phyloP scores from a whole-genome alignment of 2,329 filamentous ascomycete species.

The Aureobasidium vineae region DNA sequence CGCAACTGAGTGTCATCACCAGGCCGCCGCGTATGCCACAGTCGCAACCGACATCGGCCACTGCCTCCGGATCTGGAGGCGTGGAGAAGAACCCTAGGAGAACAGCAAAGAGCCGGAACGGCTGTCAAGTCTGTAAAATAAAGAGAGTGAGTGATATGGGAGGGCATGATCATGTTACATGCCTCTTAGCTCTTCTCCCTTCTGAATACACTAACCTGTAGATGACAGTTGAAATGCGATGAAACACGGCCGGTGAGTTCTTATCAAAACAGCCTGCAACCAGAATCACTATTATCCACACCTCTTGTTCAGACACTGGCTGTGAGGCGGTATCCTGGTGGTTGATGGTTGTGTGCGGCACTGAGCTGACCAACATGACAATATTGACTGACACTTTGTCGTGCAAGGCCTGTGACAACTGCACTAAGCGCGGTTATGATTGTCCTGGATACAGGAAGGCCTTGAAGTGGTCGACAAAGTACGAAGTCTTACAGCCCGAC shows the following conservation, averaged over 20 bases:
- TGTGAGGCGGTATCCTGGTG: background rate
- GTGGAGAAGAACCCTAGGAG: constrained; percentile 24
- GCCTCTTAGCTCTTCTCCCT: background rate
- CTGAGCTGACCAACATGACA: background rate
- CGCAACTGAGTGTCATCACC: background rate
- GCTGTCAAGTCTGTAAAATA: constrained; percentile 26
- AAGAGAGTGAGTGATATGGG: constrained; percentile 15
- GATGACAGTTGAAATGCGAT: constrained; percentile 43
- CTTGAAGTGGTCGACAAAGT: constrained; percentile 51
- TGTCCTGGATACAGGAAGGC: constrained; percentile 51
- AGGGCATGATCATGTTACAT: background rate
- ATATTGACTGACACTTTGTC: background rate
- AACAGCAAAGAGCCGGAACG: constrained; percentile 24
- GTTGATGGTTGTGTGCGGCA: background rate
- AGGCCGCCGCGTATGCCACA: constrained; percentile 17
- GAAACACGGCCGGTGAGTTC: constrained; percentile 40
- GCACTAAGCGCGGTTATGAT: constrained; percentile 43
- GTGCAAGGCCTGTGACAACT: constrained; percentile 42
- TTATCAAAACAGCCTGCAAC: background rate
- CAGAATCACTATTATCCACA: background rate
- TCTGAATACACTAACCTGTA: background rate
- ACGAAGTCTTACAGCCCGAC: constrained; percentile 46
- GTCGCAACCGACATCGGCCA: constrained; percentile 7
- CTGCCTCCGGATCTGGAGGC: constrained; percentile 21
- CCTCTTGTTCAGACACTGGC: background rate